Percentiles rank a stretch among this genome's conserved stretches.
These are phyloP conservation scores for Lippia alba DNA, from an alignment of 305 asterid genomes.

Conservation along the genomic window DNA sequence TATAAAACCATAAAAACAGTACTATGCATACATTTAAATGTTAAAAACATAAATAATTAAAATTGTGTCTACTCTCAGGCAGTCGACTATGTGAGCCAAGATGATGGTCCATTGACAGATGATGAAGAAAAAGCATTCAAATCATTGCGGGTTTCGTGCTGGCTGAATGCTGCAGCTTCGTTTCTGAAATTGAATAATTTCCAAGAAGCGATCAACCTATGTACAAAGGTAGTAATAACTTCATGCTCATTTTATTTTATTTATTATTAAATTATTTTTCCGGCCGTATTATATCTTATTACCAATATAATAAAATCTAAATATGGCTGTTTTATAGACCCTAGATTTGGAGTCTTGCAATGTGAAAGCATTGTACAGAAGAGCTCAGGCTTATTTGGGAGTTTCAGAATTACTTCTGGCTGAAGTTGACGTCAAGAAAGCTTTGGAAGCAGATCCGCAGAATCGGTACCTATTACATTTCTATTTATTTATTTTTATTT, in stretches of 20 bases:
- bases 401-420: conserved; percentile 60
- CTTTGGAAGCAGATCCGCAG: conserved; percentile 65
- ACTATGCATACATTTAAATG: too few species aligned
- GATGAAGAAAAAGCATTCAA: conserved; percentile 52
- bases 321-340: conserved; percentile 41
- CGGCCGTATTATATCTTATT: too few species aligned
- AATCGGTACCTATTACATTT: conserved; percentile 47
- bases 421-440: conserved; percentile 66
- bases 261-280: too few species aligned
- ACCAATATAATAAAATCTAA: not conserved
- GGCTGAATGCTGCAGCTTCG: conserved; percentile 79
- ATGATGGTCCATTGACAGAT: conserved; percentile 44
- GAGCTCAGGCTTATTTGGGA: conserved; percentile 74
- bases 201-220: conserved; percentile 52
- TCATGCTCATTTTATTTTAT: not conserved
- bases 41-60: too few species aligned
- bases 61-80: conserved; percentile 48
- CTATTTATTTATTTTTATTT: too few species aligned
- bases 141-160: conserved; percentile 60
- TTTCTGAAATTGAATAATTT: conserved; percentile 59
- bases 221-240: conserved; percentile 56
- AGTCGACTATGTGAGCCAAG: conserved; percentile 56
- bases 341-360: conserved; percentile 62
- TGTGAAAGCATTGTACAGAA: conserved; percentile 74
- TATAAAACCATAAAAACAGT: too few species aligned